Evolutionary conservation across 106 monocot genomes (phyloP).

Genomic region (Dioscorea zingiberensis): DNA sequence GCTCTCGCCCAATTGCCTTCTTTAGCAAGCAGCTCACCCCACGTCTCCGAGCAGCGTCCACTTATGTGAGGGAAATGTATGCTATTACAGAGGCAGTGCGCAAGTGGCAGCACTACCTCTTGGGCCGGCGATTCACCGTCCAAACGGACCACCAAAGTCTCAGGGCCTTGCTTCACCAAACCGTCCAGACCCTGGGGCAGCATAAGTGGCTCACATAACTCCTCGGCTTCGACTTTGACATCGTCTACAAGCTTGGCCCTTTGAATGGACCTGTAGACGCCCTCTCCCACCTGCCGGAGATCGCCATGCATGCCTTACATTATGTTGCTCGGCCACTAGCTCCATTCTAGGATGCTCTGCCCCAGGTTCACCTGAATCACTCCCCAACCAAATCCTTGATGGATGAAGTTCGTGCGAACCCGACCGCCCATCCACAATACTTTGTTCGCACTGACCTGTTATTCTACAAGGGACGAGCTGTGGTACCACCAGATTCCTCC

Average conservation of each 20-base stretch:
- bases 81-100: background rate
- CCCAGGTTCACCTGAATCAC: too few species aligned
- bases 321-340: too few species aligned
- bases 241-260: background rate
- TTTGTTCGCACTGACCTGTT: background rate
- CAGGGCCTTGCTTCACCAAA: background rate
- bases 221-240: background rate
- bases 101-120: conserved; percentile 14
- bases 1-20: background rate
- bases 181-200: background rate
- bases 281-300: conserved; percentile 5
- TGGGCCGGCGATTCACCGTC: conserved; percentile 7
- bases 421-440: background rate
- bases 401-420: too few species aligned
- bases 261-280: conserved; percentile 6
- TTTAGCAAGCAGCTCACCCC: background rate
- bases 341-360: too few species aligned
- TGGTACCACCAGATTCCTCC: background rate
- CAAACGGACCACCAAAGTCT: conserved; percentile 15
- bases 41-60: background rate
- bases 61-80: conserved; percentile 4
- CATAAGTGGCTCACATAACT: too few species aligned
- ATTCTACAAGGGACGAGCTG: background rate
- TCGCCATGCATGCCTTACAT: too few species aligned
- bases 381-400: too few species aligned